Conservation (phyloP, 2,329 filamentous ascomycete species). For the Paraphoma chrysanthemicola region DNA sequence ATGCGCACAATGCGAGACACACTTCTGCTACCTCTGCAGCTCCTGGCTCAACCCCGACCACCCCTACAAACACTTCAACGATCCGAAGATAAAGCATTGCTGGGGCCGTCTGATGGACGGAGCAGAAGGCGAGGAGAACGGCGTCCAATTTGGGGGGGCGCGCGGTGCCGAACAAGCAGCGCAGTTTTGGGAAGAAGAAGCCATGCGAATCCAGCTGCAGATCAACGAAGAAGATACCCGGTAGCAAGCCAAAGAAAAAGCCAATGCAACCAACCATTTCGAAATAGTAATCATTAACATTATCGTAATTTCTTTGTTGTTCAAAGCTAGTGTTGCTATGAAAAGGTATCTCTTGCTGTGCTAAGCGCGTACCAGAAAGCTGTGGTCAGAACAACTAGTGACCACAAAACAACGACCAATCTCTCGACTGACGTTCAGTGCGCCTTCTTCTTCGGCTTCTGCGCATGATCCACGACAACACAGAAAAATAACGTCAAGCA, state of each 20-base stretch:
- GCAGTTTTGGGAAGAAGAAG: constrained; percentile 45
- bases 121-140: constrained; percentile 73
- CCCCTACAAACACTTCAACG: constrained; percentile 89
- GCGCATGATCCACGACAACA: constrained; percentile 27
- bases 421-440: no score
- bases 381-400: no score
- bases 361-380: not conserved
- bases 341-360: not conserved
- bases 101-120: constrained; percentile 91
- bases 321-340: not conserved
- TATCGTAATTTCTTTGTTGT: not conserved
- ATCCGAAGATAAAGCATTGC: constrained; percentile 67
- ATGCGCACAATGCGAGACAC: constrained; percentile 85
- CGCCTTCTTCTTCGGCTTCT: constrained; percentile 7
- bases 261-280: not conserved
- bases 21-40: constrained; percentile 95
- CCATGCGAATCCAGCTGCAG: constrained; percentile 44
- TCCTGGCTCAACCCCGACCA: constrained; percentile 83
- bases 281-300: not conserved
- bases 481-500: constrained; percentile 33
- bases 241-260: constrained; percentile 2
- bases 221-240: constrained; percentile 44
- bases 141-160: constrained; percentile 51
- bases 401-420: no score
- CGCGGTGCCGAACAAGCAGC: constrained; percentile 54